Base-by-base conservation (phyloP, 2,329 filamentous ascomycete genomes). In the Parastagonospora avenae region DNA sequence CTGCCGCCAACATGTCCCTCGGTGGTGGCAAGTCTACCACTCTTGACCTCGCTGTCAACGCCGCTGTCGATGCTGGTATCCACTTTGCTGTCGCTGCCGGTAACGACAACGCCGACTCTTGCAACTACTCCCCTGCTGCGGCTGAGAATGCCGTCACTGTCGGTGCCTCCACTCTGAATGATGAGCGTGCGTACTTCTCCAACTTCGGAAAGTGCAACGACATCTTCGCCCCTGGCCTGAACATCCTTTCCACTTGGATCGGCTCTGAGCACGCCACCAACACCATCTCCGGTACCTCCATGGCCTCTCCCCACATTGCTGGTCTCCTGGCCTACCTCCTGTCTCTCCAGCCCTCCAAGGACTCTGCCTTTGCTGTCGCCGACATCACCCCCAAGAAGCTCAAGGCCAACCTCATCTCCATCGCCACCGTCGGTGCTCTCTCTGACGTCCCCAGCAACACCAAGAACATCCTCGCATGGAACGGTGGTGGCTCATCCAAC, bases 141-240 rank as follows among this genome's bases (percentile, higher is more conserved):
- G 92, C 95, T 66, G 82, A 85, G 68, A 91, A 95, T 72, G 92
- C 94, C 63, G 86, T 99, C 75, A 99, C 94, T 52, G 94, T 99
- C 59, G 95, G 93, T 78, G 94, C 94, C 63, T 96, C 92, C 39
- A 94, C 91, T 65, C 85, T 99, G 54, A 86, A 89, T 70, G 94
- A 99, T 74, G 91, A 91, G 83, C 93, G 94, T 79, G 94, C 94
- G 62, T 99, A 97, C 86, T 99, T 99, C 87, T 99, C 95, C 86
- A 99, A 99, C 90, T 97, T 88, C 78, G 94, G 94, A 77, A 94
- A 93, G 84, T 99, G 94, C 85, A 96, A 93, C 76, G 94, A 99
- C 79, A 96, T 99, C 83, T 99, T 99, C 71, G 94, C 92, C 59
- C 94, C 94, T 55, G 94, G 94, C 72, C 84, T 97, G 70, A 96